Base-by-base conservation (phyloP, 2,329 filamentous ascomycete species). In the Pseudopithomyces chartarum region DNA sequence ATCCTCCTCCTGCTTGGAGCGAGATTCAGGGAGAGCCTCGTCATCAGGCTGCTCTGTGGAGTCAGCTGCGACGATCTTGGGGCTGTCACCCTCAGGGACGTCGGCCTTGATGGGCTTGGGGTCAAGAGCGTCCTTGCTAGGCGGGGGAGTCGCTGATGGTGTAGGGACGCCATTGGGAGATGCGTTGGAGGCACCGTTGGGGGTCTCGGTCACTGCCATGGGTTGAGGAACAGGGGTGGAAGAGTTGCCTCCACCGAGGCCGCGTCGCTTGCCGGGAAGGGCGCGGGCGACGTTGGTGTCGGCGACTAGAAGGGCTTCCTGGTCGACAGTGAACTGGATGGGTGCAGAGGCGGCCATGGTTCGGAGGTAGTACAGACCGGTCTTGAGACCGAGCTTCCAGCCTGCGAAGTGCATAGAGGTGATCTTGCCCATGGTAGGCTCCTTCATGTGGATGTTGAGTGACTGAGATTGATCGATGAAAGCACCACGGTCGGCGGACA, bases 391-490 rank as follows among this genome's bases (percentile, higher is more conserved):
- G 65, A 98, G 88, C 85, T 98, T 99, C 95, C 95, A 99, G 69
- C 95, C 95, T 47, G 95, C 87, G 75, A 99, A 99, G 83, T 99
- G 95, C 95, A 99, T 99, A 78, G 90, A 95, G 58, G 95, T 99
- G 78, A 99, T 97, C 86, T 99, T 99, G 81, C 95, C 95, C 94
- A 99, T 98, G 50, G 93, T 97, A 40, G 95, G 95, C 73, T 98
- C 94, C 79, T 96, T 96, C 89, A 99, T 92, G 84, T 99, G 95
- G 68, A 99, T 98, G 85, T 99, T 99, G 69, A 99, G 88, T 12
- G 94, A 98, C 80, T 99, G 95, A 49, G 93, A 97, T 84, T 99
- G 95, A 76, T 99, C 95, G 73, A 99, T 98, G 80, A 95, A 99
- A 56, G 95, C 95, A 80, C 95, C 95, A 78, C 95, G 94, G 77